Evolutionary conservation across 1,139 yeast species (phyloP), one percentile per base, ranked within the genome.

Genomic region (Zygoascus hellenicus): DNA sequence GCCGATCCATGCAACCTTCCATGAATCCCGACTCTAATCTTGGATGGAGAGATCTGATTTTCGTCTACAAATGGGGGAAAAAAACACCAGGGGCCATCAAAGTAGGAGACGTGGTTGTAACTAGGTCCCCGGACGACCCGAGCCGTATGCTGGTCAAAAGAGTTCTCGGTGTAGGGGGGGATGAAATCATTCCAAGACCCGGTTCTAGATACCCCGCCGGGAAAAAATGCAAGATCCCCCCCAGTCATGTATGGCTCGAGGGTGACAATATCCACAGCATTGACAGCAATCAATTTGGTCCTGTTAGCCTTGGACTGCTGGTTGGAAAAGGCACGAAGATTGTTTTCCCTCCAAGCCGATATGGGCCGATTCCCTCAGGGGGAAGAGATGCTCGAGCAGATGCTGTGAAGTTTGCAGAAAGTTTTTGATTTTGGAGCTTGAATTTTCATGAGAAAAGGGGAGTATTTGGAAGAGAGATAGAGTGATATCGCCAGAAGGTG

Each of bases 171-270:
- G 59, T 80, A 1, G 88, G 78, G 49, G 90, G 92, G 22, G 95
- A 87, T 56, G 63, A 71, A 2, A 72, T 89, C 0, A 59, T 65
- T 19, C 80, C 95, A 1, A 70, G 82, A 48, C 56, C 57, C 5
- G 50, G 53, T 4, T 68, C 75, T 29, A 80, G 80, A 15, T 87
- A 84, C 60, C 92, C 95, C 1, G 76, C 80, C 58, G 32, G 32
- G 19, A 68, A 72, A 1, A 69, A 70, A 38, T 80, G 83, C 7
- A 67, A 67, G 22, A 69, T 90, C 2, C 96, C 96, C 3, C 66
- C 86, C 48, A 83, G 81, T 58, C 97, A 90, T 62, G 58, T 87
- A 10, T 90, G 97, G 97, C 89, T 89, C 0, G 97, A 90, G 64
- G 97, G 97, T 2, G 97, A 90, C 62, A 89, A 88, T 61, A 65